A percentile compares a stretch with the other conserved stretches of the same genome.
phyloP scores from a whole-genome alignment of 2,329 filamentous ascomycete species.

The Albifimbria verrucaria region DNA sequence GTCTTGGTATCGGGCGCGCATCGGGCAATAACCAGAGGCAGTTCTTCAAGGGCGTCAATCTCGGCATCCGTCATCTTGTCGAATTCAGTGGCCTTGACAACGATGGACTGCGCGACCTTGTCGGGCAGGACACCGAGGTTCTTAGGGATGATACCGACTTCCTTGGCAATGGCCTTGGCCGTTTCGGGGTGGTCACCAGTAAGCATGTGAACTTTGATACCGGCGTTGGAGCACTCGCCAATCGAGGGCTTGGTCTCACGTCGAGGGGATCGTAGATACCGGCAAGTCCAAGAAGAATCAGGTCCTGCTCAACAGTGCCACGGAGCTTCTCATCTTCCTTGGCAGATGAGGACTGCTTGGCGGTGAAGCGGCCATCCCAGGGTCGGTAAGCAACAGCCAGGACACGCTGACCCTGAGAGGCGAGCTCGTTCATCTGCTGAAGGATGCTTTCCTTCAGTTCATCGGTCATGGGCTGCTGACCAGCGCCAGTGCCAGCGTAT shows the following conservation, averaged over 20 bases:
- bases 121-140: conserved; percentile 58
- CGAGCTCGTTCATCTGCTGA: conserved; percentile 55
- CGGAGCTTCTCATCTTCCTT: conserved; percentile 49
- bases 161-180: conserved; percentile 71
- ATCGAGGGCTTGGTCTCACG: conserved; percentile 74
- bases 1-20: conserved; percentile 86
- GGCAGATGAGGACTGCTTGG: conserved; percentile 28
- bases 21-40: conserved; percentile 79
- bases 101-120: conserved; percentile 63
- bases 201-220: conserved; percentile 79
- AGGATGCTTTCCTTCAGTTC: conserved; percentile 48
- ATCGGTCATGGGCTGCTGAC: conserved; percentile 44
- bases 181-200: conserved; percentile 81
- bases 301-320: conserved; percentile 59
- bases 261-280: conserved; percentile 87
- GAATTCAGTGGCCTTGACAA: conserved; percentile 75
- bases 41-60: conserved; percentile 70
- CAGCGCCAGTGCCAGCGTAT: conserved; percentile 39
- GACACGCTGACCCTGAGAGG: conserved; percentile 67
- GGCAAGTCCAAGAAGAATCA: conserved; percentile 76
- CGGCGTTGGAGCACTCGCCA: conserved; percentile 65
- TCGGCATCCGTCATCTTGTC: conserved; percentile 72
- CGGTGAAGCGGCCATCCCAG: conserved; percentile 46
- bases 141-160: conserved; percentile 72
- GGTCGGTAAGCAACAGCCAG: conserved; percentile 67